phyloP scores from a whole-genome alignment of 805 yeast species.

The Suhomyces sp. region DNA sequence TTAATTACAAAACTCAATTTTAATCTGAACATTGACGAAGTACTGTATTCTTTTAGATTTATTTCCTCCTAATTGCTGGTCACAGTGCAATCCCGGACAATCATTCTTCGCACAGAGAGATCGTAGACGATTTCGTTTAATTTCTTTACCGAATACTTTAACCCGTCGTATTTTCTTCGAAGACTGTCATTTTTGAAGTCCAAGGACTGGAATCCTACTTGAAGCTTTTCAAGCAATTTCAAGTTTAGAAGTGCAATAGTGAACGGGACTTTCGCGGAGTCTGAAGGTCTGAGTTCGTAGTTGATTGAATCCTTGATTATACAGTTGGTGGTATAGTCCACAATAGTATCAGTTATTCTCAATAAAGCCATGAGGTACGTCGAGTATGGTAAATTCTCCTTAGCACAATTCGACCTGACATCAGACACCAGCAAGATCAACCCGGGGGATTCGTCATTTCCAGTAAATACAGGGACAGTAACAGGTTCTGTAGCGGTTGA shows the following conservation, averaged over 20 bases:
- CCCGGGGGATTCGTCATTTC: conserved; percentile 13
- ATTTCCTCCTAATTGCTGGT: too few relatives aligned
- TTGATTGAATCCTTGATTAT: conserved; percentile 21
- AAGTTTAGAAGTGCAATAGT: conserved; percentile 21
- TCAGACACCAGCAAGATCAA: conserved; percentile 21
- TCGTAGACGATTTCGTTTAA: conserved; percentile 21
- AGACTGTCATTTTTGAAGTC: conserved; percentile 30
- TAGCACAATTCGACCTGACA: conserved; percentile 11
- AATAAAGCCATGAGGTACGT: conserved; percentile 23
- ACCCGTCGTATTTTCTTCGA: conserved; percentile 28
- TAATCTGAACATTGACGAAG: too few relatives aligned
- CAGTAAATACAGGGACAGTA: not conserved
- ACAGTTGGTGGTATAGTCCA: conserved; percentile 24
- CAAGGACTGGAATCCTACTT: conserved; percentile 26
- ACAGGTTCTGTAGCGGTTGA: not conserved
- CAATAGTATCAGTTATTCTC: conserved; percentile 21
- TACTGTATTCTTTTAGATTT: too few relatives aligned
- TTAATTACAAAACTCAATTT: too few relatives aligned
- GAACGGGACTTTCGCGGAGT: conserved; percentile 12
- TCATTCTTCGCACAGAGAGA: conserved; percentile 8
- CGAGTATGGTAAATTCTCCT: conserved; percentile 17
- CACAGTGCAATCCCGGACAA: conserved; percentile 2
- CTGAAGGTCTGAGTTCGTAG: conserved; percentile 1
- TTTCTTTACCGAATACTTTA: conserved; percentile 29
- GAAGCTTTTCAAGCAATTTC: conserved; percentile 22